Percentiles rank a stretch among this genome's conserved stretches.
These are phyloP conservation scores for Inonotus obliquus DNA, from an alignment of 1,284 basidiomycete genomes.

Conservation along the genomic window DNA sequence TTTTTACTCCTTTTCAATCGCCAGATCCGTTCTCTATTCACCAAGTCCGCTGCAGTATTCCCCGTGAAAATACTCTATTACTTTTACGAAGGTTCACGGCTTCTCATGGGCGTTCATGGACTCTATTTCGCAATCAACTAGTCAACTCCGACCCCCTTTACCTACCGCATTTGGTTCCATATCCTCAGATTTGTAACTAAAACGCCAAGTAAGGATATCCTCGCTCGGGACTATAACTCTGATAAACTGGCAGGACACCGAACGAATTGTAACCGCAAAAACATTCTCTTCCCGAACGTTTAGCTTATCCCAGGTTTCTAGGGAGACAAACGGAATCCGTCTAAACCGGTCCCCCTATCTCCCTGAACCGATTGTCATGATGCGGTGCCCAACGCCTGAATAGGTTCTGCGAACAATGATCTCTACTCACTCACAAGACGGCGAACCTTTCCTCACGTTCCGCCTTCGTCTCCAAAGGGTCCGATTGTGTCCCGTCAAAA, in stretches of 20 bases:
- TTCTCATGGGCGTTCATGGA: background rate
- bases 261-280: background rate
- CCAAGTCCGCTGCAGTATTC: too few species aligned
- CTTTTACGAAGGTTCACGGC: background rate
- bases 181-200: background rate
- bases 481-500: background rate
- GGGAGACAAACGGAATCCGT: background rate
- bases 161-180: background rate
- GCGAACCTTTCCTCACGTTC: background rate
- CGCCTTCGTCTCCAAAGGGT: background rate
- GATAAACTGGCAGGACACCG: background rate
- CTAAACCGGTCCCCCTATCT: background rate
- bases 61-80: background rate
- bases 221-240: conserved; percentile 1
- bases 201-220: background rate
- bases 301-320: background rate
- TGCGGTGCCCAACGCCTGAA: background rate
- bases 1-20: background rate
- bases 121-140: background rate
- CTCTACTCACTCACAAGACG: background rate
- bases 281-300: background rate
- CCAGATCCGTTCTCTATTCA: background rate
- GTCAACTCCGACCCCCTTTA: background rate
- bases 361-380: background rate
- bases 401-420: background rate